Conservation (phyloP, 768 basidiomycete genomes). For the Amanita inopinata region DNA sequence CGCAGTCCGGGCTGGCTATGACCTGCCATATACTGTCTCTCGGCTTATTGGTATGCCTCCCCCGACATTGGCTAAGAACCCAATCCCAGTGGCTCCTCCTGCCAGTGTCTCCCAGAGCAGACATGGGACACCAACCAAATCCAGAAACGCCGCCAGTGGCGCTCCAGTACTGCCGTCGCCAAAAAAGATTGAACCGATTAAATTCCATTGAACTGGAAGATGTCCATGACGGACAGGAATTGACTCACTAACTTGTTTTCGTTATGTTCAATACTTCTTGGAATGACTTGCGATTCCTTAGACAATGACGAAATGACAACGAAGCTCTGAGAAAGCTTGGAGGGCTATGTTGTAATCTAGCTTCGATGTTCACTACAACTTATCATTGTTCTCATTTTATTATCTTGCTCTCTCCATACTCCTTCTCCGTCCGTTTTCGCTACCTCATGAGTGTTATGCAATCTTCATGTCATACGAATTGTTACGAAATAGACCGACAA, state of each 20-base stretch:
- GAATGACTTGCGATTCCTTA: too few relatives aligned
- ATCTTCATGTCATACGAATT: too few relatives aligned
- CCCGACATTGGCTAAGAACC: conserved; percentile 40
- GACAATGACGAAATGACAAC: not conserved
- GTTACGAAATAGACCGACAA: too few relatives aligned
- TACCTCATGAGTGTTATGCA: not conserved
- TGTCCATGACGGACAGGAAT: not conserved
- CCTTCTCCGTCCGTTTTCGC: not conserved
- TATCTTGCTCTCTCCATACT: not conserved
- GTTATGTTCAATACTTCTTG: not conserved
- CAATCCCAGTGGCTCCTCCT: conserved; percentile 19
- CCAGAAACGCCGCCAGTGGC: conserved; percentile 11
- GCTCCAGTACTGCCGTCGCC: conserved; percentile 32
- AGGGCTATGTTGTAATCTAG: conserved; percentile 6
- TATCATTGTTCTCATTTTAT: not conserved
- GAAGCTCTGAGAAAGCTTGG: not conserved
- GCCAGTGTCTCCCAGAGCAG: conserved; percentile 9
- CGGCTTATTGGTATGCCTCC: conserved; percentile 78
- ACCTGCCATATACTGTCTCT: conserved; percentile 74
- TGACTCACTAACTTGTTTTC: not conserved
- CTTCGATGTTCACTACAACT: conserved; percentile 6
- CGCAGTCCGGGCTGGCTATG: conserved; percentile 55
- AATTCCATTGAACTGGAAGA: conserved; percentile 22
- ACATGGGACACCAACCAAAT: conserved; percentile 18
- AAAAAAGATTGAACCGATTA: conserved; percentile 33